Conservation (phyloP, 2,329 filamentous ascomycete species). For the Rutstroemia sp. region DNA sequence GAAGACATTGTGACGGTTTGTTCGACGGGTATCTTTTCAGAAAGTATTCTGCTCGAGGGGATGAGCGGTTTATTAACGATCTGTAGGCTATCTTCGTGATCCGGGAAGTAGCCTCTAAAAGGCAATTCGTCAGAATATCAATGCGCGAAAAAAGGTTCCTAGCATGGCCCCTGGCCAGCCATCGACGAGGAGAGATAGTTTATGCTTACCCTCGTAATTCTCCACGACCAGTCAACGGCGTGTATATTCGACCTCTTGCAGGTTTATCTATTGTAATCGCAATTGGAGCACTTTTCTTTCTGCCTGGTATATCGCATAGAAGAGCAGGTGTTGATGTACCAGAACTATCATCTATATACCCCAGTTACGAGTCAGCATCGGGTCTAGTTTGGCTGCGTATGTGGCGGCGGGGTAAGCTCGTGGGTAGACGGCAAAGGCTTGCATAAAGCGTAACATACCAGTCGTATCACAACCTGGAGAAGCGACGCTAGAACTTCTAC, state of each 20-base stretch:
- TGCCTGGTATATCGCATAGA: slow-evolving; percentile 14
- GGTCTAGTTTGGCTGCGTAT: not conserved
- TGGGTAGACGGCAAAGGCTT: slow-evolving; percentile 1
- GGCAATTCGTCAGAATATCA: slow-evolving; percentile 4
- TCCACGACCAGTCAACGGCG: slow-evolving; percentile 46
- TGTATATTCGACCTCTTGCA: slow-evolving; percentile 37
- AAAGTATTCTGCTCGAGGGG: slow-evolving; percentile 33
- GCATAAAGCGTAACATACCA: slow-evolving; percentile 14
- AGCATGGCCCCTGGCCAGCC: not conserved
- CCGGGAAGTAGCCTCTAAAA: slow-evolving; percentile 51
- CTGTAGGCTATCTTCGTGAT: slow-evolving; percentile 44
- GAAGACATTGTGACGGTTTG: not conserved
- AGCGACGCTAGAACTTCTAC: slow-evolving; percentile 2
- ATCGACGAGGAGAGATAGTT: slow-evolving; percentile 6
- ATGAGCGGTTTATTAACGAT: slow-evolving; percentile 33
- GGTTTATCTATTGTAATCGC: slow-evolving; percentile 45
- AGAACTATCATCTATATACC: slow-evolving; percentile 8
- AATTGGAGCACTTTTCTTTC: slow-evolving; percentile 41
- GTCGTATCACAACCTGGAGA: slow-evolving; percentile 10
- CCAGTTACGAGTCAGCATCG: slow-evolving; percentile 1
- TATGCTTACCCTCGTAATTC: slow-evolving; percentile 49
- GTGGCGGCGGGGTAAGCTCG: slow-evolving; percentile 5
- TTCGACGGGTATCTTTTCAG: not conserved
- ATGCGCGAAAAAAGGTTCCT: not conserved
- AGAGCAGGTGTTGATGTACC: not conserved